phyloP scores from a whole-genome alignment of 768 basidiomycete genomes.

The Cystofilobasidium capitatum region DNA sequence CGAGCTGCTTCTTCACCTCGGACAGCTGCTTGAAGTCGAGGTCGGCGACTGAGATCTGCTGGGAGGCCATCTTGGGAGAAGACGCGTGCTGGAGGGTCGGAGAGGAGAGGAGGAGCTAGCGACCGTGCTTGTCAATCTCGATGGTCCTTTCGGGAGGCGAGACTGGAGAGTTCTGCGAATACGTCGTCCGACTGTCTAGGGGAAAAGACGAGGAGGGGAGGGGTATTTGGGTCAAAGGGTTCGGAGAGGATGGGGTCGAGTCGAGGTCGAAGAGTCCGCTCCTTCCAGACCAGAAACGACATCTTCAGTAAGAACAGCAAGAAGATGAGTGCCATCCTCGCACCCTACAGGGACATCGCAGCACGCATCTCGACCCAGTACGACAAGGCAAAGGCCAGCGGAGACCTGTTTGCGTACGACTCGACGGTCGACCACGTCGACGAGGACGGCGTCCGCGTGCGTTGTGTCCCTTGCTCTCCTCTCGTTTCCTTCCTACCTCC shows the following conservation, averaged over 20 bases:
- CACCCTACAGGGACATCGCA: constrained; percentile 19
- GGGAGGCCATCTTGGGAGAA: constrained; percentile 41
- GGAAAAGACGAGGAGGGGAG: too few species aligned
- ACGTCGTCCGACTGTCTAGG: too few species aligned
- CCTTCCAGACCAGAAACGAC: too few species aligned
- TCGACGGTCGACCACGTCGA: constrained; percentile 19
- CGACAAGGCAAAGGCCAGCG: constrained; percentile 18
- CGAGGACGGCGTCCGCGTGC: constrained; percentile 20
- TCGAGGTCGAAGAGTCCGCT: too few species aligned
- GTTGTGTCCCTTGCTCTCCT: background rate
- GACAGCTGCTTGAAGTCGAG: constrained; percentile 75
- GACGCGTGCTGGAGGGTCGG: background rate
- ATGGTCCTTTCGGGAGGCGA: background rate
- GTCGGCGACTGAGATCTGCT: constrained; percentile 64
- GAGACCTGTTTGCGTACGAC: constrained; percentile 21
- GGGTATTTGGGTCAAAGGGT: too few species aligned
- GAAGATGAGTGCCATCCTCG: constrained; percentile 11
- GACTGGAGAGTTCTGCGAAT: too few species aligned
- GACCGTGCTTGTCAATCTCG: background rate
- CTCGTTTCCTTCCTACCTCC: background rate
- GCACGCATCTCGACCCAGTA: constrained; percentile 13
- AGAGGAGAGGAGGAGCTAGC: background rate
- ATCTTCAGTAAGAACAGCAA: too few species aligned
- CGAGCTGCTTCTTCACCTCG: constrained; percentile 82
- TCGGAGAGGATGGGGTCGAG: too few species aligned